Percentiles rank a stretch among this genome's conserved stretches.
Conservation (phyloP, 1,284 basidiomycete species). For the Ceratobasidium sp. region DNA sequence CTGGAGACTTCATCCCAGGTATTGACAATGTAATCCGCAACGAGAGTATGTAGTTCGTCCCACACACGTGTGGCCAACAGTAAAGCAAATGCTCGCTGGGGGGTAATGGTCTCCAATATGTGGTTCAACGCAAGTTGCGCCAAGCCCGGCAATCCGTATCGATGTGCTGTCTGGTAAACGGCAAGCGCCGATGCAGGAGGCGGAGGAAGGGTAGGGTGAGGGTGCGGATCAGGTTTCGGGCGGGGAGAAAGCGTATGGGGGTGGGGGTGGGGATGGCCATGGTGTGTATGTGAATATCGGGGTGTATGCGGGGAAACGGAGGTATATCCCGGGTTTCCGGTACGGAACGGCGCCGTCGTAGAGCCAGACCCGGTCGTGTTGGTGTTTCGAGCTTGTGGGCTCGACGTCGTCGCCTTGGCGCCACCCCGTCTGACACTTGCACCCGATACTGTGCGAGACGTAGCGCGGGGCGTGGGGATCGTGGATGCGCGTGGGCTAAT, state of each 20-base stretch:
- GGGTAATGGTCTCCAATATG: constrained; percentile 75
- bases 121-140: constrained; percentile 73
- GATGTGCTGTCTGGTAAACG: constrained; percentile 81
- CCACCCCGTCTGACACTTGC: constrained; percentile 18
- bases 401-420: not conserved
- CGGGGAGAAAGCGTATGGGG: constrained; percentile 34
- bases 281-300: constrained; percentile 34
- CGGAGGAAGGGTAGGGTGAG: constrained; percentile 70
- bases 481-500: constrained; percentile 4
- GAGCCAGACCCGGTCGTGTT: not conserved
- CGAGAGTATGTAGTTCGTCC: constrained; percentile 67
- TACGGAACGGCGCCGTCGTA: not conserved
- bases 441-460: constrained; percentile 7
- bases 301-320: constrained; percentile 31
- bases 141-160: constrained; percentile 73
- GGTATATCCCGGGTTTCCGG: not conserved
- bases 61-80: constrained; percentile 70
- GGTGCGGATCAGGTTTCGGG: constrained; percentile 68
- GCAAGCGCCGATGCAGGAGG: constrained; percentile 74
- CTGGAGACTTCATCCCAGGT: constrained; percentile 72
- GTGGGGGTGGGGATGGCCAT: constrained; percentile 14
- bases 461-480: constrained; percentile 13
- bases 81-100: constrained; percentile 71
- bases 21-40: constrained; percentile 73
- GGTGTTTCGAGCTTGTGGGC: constrained; percentile 7